Percentiles rank a stretch among this genome's conserved stretches.
phyloP scores from a whole-genome alignment of 139 green algal species.

The Chlamydomonas eustigma region DNA sequence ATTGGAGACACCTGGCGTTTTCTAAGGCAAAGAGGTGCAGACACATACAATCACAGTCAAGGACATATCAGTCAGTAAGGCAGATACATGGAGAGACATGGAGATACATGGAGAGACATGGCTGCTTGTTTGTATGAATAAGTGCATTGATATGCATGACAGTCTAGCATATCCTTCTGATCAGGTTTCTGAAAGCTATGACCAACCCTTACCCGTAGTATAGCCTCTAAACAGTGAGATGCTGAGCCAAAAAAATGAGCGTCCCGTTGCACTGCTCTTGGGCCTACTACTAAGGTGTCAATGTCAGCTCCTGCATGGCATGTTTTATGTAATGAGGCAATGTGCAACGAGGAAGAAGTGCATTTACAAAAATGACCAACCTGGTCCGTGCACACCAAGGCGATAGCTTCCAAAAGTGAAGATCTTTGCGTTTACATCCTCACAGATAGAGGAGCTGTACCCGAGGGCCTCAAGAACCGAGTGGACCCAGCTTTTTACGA shows the following conservation, averaged over 20 bases:
- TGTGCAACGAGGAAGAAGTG: no score
- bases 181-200: neutral
- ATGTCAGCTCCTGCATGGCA: conserved; percentile 89
- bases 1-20: conserved; percentile 64
- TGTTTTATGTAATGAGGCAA: no score
- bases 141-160: no score
- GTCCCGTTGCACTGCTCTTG: conserved; percentile 66
- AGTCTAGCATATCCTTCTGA: no score
- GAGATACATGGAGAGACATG: neutral
- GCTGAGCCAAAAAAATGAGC: conserved; percentile 87
- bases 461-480: conserved; percentile 35
- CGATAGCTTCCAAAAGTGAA: conserved; percentile 94
- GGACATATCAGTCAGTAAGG: no score
- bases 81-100: no score
- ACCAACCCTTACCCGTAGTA: conserved; percentile 52
- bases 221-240: conserved; percentile 57
- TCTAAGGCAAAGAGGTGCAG: conserved; percentile 16
- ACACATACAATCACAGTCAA: neutral
- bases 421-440: conserved; percentile 81
- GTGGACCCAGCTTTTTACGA: conserved; percentile 73
- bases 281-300: conserved; percentile 92
- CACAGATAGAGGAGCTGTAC: conserved; percentile 29
- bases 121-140: no score
- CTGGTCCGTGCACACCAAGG: conserved; percentile 90
- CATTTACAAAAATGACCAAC: no score